Percentiles rank a stretch among this genome's conserved stretches.
Conservation (phyloP, 768 basidiomycete genomes). For the Suillus subaureus region DNA sequence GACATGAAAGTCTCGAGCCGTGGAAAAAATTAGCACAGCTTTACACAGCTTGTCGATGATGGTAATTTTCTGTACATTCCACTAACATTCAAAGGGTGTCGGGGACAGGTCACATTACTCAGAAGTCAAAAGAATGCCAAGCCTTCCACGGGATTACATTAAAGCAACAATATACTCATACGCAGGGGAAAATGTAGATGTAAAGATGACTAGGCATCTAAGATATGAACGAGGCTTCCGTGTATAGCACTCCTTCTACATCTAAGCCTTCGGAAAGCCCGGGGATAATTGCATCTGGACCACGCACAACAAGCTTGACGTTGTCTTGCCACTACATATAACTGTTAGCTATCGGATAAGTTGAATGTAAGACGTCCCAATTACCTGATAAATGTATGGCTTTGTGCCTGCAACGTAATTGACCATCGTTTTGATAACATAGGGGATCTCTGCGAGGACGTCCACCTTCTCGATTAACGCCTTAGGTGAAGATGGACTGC, state of each 20-base stretch:
- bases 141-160: background rate
- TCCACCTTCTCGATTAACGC: slow-evolving; percentile 94
- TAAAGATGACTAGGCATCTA: slow-evolving; percentile 16
- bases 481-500: slow-evolving; percentile 55
- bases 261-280: slow-evolving; percentile 41
- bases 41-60: no score
- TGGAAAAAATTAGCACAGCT: no score
- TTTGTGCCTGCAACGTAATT: slow-evolving; percentile 93
- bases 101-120: background rate
- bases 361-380: slow-evolving; percentile 12
- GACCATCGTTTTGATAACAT: slow-evolving; percentile 88
- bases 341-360: background rate
- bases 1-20: no score
- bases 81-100: no score
- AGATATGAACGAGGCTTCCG: slow-evolving; percentile 91
- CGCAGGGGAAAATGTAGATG: background rate
- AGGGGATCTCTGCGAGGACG: slow-evolving; percentile 92
- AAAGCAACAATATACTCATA: slow-evolving; percentile 2
- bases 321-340: slow-evolving; percentile 56
- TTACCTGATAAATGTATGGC: slow-evolving; percentile 91
- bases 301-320: slow-evolving; percentile 49
- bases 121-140: background rate
- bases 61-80: no score
- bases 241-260: slow-evolving; percentile 77
- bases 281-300: slow-evolving; percentile 42